Evolutionary conservation across 495 filamentous ascomycete species (phyloP), one percentile per base, ranked within the genome.

Genomic region (Astrothelium macrocarpum): DNA sequence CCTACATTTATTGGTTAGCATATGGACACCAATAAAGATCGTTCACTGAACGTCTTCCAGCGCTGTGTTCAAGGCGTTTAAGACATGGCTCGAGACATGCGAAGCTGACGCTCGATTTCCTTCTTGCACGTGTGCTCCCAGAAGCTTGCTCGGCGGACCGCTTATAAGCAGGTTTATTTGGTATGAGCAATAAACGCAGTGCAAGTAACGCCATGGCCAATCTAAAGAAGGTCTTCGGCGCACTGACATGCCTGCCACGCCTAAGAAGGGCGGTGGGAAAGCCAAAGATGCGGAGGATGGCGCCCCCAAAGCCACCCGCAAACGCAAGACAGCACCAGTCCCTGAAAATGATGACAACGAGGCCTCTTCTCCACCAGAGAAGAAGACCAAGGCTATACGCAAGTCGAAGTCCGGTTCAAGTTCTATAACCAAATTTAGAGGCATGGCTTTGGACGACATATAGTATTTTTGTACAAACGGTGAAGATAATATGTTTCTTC

Each of bases 181-280:
- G 68, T 53, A 71, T 71, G 68, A 64, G 58, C 65, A 84, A 74
- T 43, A 76, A 76, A 56, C 79, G 76, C 59, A 81, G 75, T 58
- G 78, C 76, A 20, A 67, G 71, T 72, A 85, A 72, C 32, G 77
- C 81, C 56, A 77, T 75, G 72, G 83, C 77, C 59, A 84, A 68
- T 66, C 80, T 83, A 71, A 64, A 58, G 53, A 72, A 72, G 62
- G 63, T 74, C 42, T 25, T 65, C 23, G 53, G 23, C 9, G 49
- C n/a, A n/a, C 3, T 18, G 12, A 49, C 10, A 9, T 20, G 18
- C 12, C 23, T 31, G 42, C 39, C 28, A 59, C 61, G 14, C 59
- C 61, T 4, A 46, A 49, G n/a, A 49, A 49, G n/a, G 11, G 43
- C 43, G 43, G 59, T 32, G 23, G 56, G 4, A 64, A 59, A 62